Base-by-base conservation (phyloP, 2,329 filamentous ascomycete species). In the Fusarium pilosicola region DNA sequence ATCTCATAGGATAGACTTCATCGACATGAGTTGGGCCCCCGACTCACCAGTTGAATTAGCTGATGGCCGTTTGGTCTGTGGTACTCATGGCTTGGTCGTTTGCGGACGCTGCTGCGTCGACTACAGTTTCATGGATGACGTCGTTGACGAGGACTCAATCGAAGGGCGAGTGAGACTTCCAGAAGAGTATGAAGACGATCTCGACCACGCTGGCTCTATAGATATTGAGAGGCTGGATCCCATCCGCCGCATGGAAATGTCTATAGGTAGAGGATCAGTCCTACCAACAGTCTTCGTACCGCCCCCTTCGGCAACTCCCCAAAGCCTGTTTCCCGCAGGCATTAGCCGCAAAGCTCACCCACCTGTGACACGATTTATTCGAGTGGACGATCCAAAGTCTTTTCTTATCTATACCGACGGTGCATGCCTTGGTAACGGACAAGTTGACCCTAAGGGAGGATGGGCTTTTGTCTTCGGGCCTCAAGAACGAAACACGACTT, bases 391-490 rank as follows among this genome's bases (percentile, higher is more conserved):
- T 14, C 41, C 18, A 22, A 36, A 39, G 24, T 24, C 42, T 14
- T 22, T 81, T n/a, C 81, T 88, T 26, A 79, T 86, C 44, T 85
- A 81, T 69, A 83, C 82, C 1, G 84, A 86, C 65, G 86, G 86
- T 7, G 81, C 84, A 0, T 88, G 86, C 65, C 61, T 82, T 3
- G 74, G 82, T 38, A 86, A 87, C 63, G 85, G 84, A 20, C 66
- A 79, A 44, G 26, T 38, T 4, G 76, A 83, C 28, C 74, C 83
- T 1, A 74, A 65, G 62, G 85, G 81, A 6, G 85, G 84, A 45
- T 87, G 84, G 80, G 81, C 80, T 0, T 80, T 85, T 49, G 76
- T 81, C 24, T 69, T 78, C 55, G 68, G 78, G 42, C 59, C 36
- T 10, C 9, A 15, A 10, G 17, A 34, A 34, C 9, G 1, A 44